A percentile compares a stretch with the other conserved stretches of the same genome.
These are phyloP conservation scores for Saitozyma podzolica DNA, from an alignment of 768 basidiomycete species.

Conservation along the genomic window DNA sequence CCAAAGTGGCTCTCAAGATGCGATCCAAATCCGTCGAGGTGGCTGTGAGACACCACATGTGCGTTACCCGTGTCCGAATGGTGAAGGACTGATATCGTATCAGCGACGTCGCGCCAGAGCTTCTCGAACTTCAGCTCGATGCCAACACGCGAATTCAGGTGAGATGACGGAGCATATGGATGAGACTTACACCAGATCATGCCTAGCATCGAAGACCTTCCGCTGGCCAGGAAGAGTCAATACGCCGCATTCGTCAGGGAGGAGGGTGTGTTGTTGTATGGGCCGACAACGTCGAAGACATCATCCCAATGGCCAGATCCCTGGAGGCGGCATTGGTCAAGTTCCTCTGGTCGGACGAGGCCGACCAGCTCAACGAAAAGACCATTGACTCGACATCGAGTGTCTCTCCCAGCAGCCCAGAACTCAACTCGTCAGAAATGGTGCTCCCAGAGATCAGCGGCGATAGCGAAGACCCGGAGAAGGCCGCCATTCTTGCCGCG, in stretches of 20 bases:
- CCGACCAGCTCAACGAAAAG: no score
- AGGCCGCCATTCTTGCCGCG: slow-evolving; percentile 3
- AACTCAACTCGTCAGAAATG: no score
- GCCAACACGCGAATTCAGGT: slow-evolving; percentile 72
- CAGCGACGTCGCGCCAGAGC: slow-evolving; percentile 5
- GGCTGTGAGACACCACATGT: slow-evolving; percentile 19
- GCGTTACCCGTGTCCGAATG: slow-evolving; percentile 52
- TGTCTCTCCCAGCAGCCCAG: no score
- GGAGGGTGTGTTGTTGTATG: slow-evolving; percentile 77
- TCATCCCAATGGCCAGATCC: slow-evolving; percentile 59
- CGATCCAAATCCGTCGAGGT: slow-evolving; percentile 59
- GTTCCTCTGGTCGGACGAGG: slow-evolving; percentile 64
- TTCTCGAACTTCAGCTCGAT: slow-evolving; percentile 57
- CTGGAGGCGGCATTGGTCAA: slow-evolving; percentile 71
- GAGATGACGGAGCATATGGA: neutral
- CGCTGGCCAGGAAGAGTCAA: slow-evolving; percentile 77
- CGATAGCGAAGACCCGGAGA: slow-evolving; percentile 15
- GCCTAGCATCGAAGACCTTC: slow-evolving; percentile 72
- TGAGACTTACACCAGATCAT: slow-evolving; percentile 57
- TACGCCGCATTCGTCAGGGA: slow-evolving; percentile 85
- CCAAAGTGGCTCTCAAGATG: slow-evolving; percentile 70
- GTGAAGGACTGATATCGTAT: neutral
- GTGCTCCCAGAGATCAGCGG: neutral
- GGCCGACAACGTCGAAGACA: slow-evolving; percentile 73
- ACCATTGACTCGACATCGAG: no score